Evolutionary conservation across 768 basidiomycete species (phyloP).

Genomic region (Phlebiopsis flavidoalba): DNA sequence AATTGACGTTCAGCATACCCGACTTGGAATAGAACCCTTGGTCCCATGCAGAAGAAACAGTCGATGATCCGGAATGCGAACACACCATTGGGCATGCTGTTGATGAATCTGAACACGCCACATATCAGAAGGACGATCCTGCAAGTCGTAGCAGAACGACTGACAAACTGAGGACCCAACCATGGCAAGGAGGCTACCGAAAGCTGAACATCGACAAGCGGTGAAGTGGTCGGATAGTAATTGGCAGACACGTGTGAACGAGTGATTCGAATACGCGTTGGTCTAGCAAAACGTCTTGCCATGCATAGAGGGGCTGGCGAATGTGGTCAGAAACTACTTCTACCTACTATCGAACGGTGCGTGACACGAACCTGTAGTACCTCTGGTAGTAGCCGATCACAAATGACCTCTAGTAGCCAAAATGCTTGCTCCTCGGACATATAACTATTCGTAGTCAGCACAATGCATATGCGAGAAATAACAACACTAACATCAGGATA

Average conservation of each 20-base stretch:
- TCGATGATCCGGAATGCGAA: conserved; percentile 98
- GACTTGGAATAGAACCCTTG: conserved; percentile 97
- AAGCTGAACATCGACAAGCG: conserved; percentile 88
- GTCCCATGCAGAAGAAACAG: conserved; percentile 98
- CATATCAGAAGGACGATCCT: background rate
- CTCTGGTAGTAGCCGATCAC: conserved; percentile 92
- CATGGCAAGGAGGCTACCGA: conserved; percentile 96
- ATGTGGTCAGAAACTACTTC: background rate
- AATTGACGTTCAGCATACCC: conserved; percentile 51
- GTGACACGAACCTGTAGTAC: conserved; percentile 76
- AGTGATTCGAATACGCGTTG: conserved; percentile 96
- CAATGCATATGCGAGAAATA: background rate
- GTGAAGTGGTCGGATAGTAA: conserved; percentile 93
- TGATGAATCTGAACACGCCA: conserved; percentile 57
- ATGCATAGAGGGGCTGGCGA: conserved; percentile 88
- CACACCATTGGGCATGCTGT: conserved; percentile 90
- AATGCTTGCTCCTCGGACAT: conserved; percentile 99
- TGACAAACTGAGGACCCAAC: conserved; percentile 95
- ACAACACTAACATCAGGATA: conserved; percentile 69
- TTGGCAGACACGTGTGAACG: conserved; percentile 82
- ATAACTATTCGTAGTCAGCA: conserved; percentile 52
- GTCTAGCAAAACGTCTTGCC: conserved; percentile 97
- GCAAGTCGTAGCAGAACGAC: conserved; percentile 28
- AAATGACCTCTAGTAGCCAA: conserved; percentile 93
- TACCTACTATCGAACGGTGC: background rate